Conservation (phyloP, 2,329 filamentous ascomycete species). For the Talaromyces sp. region DNA sequence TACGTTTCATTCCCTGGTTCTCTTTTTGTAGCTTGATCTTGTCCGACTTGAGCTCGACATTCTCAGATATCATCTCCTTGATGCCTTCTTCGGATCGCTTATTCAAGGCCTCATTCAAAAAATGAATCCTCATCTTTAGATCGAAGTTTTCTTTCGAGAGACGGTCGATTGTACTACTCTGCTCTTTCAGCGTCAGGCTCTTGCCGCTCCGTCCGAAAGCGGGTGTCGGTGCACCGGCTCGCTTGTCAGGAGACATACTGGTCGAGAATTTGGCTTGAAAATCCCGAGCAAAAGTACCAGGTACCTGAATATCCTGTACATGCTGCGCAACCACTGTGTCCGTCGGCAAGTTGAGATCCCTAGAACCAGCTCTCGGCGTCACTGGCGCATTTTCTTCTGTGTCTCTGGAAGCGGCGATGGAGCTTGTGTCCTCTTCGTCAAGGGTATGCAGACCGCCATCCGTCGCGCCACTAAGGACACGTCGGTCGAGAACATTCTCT, state of each 20-base stretch:
- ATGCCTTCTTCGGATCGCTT: constrained; percentile 93
- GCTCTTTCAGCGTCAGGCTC: constrained; percentile 88
- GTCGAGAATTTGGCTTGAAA: constrained; percentile 68
- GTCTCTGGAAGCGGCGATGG: constrained; percentile 38
- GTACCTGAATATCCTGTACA: constrained; percentile 84
- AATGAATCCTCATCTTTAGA: constrained; percentile 95
- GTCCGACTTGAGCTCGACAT: constrained; percentile 89
- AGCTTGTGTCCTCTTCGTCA: constrained; percentile 54
- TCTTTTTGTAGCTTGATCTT: constrained; percentile 87
- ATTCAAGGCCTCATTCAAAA: constrained; percentile 86
- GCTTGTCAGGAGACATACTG: constrained; percentile 58
- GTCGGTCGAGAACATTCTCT: constrained; percentile 44
- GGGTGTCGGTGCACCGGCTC: constrained; percentile 49
- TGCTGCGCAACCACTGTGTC: constrained; percentile 87
- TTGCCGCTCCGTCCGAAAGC: constrained; percentile 56
- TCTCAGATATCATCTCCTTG: constrained; percentile 97
- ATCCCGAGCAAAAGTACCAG: constrained; percentile 80
- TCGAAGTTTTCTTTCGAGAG: constrained; percentile 98
- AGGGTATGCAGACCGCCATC: constrained; percentile 54
- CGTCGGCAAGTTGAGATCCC: constrained; percentile 62
- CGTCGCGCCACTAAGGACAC: constrained; percentile 35
- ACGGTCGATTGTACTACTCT: constrained; percentile 94
- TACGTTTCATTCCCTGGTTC: constrained; percentile 74
- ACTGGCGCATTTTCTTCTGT: constrained; percentile 51
- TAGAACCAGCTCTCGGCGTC: constrained; percentile 65